These are phyloP conservation scores for Linaria vulgaris DNA, from an alignment of 257 asterid genomes.

Conservation along the genomic window DNA sequence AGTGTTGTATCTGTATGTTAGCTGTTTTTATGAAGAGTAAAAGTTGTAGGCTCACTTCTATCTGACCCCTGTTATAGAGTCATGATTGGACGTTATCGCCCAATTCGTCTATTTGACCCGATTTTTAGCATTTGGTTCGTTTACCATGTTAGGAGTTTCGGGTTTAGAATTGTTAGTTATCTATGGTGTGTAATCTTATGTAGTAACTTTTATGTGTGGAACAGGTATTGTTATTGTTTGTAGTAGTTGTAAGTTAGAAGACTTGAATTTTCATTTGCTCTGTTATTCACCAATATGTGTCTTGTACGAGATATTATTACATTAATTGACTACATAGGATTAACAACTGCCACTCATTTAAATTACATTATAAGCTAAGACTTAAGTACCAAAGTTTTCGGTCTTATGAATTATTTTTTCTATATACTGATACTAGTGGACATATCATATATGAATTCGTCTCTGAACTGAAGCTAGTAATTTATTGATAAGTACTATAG, in stretches of 20 bases:
- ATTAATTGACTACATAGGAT: not conserved
- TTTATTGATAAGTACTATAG: no score
- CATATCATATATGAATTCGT: no score
- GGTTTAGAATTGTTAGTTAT: constrained; percentile 19
- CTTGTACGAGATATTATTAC: no score
- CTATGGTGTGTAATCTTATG: constrained; percentile 30
- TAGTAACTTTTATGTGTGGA: constrained; percentile 32
- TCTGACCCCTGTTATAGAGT: constrained; percentile 36
- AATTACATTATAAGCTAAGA: not conserved
- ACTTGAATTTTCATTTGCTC: constrained; percentile 2
- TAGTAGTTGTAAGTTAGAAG: constrained; percentile 26
- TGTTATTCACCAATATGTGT: constrained; percentile 3
- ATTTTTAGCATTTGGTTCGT: constrained; percentile 14
- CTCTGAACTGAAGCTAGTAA: no score
- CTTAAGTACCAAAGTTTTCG: not conserved
- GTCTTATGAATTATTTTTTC: no score
- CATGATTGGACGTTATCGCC: constrained; percentile 34
- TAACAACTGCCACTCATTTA: not conserved
- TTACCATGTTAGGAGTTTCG: constrained; percentile 39
- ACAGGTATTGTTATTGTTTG: constrained; percentile 27
- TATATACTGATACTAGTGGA: no score
- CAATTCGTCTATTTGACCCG: constrained; percentile 29
- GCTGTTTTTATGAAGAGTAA: constrained; percentile 27
- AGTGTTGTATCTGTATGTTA: constrained; percentile 31
- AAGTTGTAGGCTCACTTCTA: constrained; percentile 40